Evolutionary conservation across 768 basidiomycete species (phyloP).

Genomic region (Pleurotus sapidus): DNA sequence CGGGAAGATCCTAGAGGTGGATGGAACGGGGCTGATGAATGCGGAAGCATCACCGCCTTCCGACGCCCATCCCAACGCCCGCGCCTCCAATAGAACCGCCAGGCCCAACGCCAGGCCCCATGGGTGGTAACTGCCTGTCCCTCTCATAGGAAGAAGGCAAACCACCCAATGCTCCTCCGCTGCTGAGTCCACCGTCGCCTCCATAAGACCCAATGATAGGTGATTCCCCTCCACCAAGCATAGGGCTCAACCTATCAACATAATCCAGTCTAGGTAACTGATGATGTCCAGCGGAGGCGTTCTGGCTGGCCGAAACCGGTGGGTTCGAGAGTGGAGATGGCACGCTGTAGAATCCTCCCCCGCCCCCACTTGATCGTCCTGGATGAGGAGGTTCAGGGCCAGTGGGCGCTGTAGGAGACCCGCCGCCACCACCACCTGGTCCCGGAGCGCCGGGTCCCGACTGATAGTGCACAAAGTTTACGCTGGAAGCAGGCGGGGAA

Average conservation of each 20-base stretch:
- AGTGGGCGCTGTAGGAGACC: background rate
- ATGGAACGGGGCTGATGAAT: background rate
- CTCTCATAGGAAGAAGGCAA: conserved; percentile 10
- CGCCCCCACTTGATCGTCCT: conserved; percentile 24
- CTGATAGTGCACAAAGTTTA: conserved; percentile 60
- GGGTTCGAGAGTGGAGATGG: conserved; percentile 52
- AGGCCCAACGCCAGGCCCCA: background rate
- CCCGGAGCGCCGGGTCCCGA: conserved; percentile 15
- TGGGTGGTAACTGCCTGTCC: conserved; percentile 1
- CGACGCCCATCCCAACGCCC: background rate
- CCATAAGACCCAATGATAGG: background rate
- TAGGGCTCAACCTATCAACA: background rate
- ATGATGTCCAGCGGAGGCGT: conserved; percentile 21
- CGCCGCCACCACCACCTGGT: conserved; percentile 7
- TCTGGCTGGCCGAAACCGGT: conserved; percentile 13
- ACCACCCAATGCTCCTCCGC: background rate
- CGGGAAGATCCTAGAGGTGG: background rate
- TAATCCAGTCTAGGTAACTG: conserved; percentile 14
- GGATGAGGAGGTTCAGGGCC: conserved; percentile 24
- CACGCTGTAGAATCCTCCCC: conserved; percentile 38
- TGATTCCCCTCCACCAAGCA: background rate
- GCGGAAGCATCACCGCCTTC: too few species aligned
- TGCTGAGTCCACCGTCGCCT: conserved; percentile 1
- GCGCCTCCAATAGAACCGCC: background rate
- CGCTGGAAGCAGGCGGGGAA: conserved; percentile 55